Base-by-base conservation (phyloP, 2,329 filamentous ascomycete genomes). In the Aspergillus quadrilineatus region DNA sequence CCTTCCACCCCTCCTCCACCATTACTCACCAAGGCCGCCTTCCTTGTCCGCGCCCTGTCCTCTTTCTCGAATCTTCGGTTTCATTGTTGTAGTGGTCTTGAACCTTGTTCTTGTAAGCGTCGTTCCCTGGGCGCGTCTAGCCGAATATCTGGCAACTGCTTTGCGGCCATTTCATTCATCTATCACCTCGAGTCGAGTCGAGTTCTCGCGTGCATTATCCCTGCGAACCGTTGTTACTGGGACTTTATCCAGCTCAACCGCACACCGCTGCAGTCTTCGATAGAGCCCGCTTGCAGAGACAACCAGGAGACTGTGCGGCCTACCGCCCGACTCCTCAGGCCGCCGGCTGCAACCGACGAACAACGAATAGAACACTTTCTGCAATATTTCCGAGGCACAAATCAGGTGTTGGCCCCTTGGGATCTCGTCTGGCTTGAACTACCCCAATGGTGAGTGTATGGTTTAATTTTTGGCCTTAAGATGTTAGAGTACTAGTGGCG, bases 361-460 rank as follows among this genome's bases (percentile, higher is more conserved):
- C 48, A 26, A 42, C 32, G 12, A 42, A 32, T 36, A 50, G 10
- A 30, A 36, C 14, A 14, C 26, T 30, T 45, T 9, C 29, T 32
- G n/a, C 22, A 53, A 28, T 48, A 34, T 12, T 10, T 17, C 28
- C 22, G 43, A 6, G 44, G 37, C 43, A 9, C 44, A 14, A 32
- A 49, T 37, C 7, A 43, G 15, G 37, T 59, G 44, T 30, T 22
- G 32, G 39, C 14, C 34, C 29, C 15, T 49, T 56, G 39, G 36
- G 2, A 28, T 49, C 29, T 45, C 45, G 29, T 50, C 48, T 45
- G 39, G 42, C 42, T 50, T 30, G 57, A 48, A 30, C 53, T 53
- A 49, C 58, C 56, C 57, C 52, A 58, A 63, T 63, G 62, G 62
- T 64, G 61, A 47, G 62, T 59, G 44, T 30, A 17, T 37, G 34